A percentile compares a stretch with the other conserved stretches of the same genome.
Evolutionary conservation across 2,329 filamentous ascomycete species (phyloP).

Genomic region (Penicillium sp.): DNA sequence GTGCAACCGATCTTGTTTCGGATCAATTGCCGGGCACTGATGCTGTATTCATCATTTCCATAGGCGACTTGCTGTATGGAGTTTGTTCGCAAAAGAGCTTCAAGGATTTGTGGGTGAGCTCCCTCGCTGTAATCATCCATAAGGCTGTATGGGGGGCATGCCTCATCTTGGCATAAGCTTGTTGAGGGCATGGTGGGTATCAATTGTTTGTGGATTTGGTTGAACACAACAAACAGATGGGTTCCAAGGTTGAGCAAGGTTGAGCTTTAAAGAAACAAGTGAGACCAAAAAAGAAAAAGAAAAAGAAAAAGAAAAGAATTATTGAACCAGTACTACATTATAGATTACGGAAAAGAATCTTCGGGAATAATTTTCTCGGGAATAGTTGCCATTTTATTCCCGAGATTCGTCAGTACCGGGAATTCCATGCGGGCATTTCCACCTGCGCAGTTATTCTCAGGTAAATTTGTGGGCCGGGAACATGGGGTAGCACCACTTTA

Average conservation of each 20-base stretch:
- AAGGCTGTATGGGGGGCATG: constrained; percentile 45
- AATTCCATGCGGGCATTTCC: constrained; percentile 15
- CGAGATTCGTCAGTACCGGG: constrained; percentile 17
- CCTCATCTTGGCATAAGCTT: constrained; percentile 28
- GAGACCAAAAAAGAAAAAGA: background rate
- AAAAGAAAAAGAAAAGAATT: constrained; percentile 1
- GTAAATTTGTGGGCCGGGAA: constrained; percentile 21
- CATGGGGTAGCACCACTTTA: constrained; percentile 2
- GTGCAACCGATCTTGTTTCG: constrained; percentile 32
- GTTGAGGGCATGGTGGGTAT: constrained; percentile 24
- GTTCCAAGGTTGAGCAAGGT: background rate
- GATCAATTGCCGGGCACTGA: constrained; percentile 46
- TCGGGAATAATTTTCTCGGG: constrained; percentile 25
- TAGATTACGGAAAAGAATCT: constrained; percentile 18
- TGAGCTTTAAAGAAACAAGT: background rate
- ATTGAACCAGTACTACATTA: constrained; percentile 23
- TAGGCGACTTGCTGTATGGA: constrained; percentile 50
- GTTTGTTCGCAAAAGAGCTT: constrained; percentile 49
- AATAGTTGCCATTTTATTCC: constrained; percentile 25
- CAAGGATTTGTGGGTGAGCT: constrained; percentile 51
- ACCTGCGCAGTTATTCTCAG: constrained; percentile 16
- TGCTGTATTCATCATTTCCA: constrained; percentile 49
- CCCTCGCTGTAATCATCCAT: constrained; percentile 56
- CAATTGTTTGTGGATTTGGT: background rate
- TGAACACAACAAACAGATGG: background rate